These are phyloP conservation scores for Pochonia chlamydosporia DNA, from an alignment of 2,329 filamentous ascomycete genomes.

Conservation along the genomic window DNA sequence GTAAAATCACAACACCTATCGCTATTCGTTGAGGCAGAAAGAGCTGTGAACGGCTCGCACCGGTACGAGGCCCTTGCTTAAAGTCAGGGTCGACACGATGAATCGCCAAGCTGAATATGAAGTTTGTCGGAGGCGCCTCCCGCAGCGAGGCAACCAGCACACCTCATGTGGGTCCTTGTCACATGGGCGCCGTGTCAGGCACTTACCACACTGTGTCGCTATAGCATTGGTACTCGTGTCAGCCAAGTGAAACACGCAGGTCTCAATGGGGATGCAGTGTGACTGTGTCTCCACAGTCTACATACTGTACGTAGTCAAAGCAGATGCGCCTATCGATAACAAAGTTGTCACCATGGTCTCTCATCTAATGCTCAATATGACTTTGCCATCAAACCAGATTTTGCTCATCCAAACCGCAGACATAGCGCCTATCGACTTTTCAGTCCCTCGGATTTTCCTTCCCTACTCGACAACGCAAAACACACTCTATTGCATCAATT, in stretches of 20 bases:
- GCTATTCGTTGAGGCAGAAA: background rate
- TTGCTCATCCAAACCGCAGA: background rate
- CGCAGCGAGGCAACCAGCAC: background rate
- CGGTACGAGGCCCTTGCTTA: background rate
- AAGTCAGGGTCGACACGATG: background rate
- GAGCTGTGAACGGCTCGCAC: background rate
- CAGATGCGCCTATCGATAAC: slow-evolving; percentile 1
- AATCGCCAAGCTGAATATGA: background rate
- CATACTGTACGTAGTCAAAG: background rate
- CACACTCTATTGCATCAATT: no score
- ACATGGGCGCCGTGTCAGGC: slow-evolving; percentile 12
- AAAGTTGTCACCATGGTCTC: background rate
- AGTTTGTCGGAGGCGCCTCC: background rate
- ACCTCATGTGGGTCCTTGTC: slow-evolving; percentile 1
- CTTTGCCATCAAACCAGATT: background rate
- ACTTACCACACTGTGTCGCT: background rate
- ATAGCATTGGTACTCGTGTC: no score
- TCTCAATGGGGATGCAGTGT: no score
- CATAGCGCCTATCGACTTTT: background rate
- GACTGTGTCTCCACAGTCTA: background rate
- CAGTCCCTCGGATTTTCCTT: no score
- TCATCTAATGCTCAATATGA: background rate
- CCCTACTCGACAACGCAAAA: no score
- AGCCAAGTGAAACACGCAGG: no score
- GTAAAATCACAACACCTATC: no score